Evolutionary conservation across 345 rosid species (phyloP), one percentile per base, ranked within the genome.

Genomic region (Eucalyptus victrix): DNA sequence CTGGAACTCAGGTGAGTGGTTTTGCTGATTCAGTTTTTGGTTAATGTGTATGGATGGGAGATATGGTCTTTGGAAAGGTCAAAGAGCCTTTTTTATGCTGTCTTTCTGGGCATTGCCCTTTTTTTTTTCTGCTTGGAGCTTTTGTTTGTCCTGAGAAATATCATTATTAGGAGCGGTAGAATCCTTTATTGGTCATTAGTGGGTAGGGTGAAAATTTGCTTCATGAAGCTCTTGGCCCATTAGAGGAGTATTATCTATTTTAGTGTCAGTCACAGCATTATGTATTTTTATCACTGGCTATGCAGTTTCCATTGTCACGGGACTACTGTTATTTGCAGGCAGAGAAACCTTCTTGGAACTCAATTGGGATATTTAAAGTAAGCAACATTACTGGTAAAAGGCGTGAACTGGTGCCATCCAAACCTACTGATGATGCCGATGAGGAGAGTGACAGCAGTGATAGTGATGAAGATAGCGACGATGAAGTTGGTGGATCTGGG

Each of bases 1-100:
- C 99, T 28, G 99, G 99, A 56, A 97, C 99, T 91, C 99, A 98
- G 94, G 99, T 97, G 81, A 89, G 58, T 40, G 17, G 58, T n/a
- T 86, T 32, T 86, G 42, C 44, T 49, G 87, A 49, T 76, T 76
- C 16, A 86, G 58, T 53, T 49, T 86, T 49, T 86, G 44, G 60
- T 49, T 86, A 19, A 9, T 45, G 28, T 37, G 47, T 72, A 21
- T 76, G 83, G 83, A 76, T 76, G 83, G 26, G 28, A 37, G 15
- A 19, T 37, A 76, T 72, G 45, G 83, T 76, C 83, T 76, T 12
- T 76, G 47, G 83, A 21, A 19, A 76, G 83, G 28, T 19, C 83
- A 5, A 2, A 37, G 15, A 37, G 7, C 16, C 30, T 56, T 76
- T n/a, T 37, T 37, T 76, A 76, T 76, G 83, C 47, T 76, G 83